phyloP scores from a whole-genome alignment of 495 filamentous ascomycete genomes.

The Annulohypoxylon moriforme region DNA sequence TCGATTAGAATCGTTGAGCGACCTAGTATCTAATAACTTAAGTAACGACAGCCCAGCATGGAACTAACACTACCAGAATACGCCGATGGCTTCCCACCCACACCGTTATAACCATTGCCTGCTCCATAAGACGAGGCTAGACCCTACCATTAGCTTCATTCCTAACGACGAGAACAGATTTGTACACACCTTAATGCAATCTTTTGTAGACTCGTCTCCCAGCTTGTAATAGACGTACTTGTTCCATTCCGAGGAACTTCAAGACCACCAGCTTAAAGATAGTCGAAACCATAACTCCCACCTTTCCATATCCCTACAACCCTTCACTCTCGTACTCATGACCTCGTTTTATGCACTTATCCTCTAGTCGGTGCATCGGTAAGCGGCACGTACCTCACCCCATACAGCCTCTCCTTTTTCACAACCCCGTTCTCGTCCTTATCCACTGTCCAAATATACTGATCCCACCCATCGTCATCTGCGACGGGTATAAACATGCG shows the following conservation, averaged over 20 bases:
- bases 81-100: neutral
- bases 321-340: neutral
- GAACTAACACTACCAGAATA: neutral
- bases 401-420: slow-evolving; percentile 77
- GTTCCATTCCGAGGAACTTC: neutral
- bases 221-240: neutral
- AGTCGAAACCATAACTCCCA: neutral
- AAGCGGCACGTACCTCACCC: slow-evolving; percentile 92
- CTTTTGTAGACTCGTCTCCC: neutral
- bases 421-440: slow-evolving; percentile 84
- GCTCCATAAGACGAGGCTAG: neutral
- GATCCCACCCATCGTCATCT: slow-evolving; percentile 59
- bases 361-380: slow-evolving; percentile 75
- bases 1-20: neutral
- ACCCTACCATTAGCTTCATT: neutral
- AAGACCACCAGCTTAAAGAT: neutral
- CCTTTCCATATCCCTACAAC: neutral
- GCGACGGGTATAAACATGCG: slow-evolving; percentile 90
- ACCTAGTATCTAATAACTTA: neutral
- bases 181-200: neutral
- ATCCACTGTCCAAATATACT: slow-evolving; percentile 92
- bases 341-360: neutral
- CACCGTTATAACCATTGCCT: neutral
- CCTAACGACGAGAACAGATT: neutral
- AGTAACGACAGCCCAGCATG: neutral